Percentiles rank a stretch among this genome's conserved stretches.
Conservation (phyloP, 768 basidiomycete genomes). For the Bullera alba region DNA sequence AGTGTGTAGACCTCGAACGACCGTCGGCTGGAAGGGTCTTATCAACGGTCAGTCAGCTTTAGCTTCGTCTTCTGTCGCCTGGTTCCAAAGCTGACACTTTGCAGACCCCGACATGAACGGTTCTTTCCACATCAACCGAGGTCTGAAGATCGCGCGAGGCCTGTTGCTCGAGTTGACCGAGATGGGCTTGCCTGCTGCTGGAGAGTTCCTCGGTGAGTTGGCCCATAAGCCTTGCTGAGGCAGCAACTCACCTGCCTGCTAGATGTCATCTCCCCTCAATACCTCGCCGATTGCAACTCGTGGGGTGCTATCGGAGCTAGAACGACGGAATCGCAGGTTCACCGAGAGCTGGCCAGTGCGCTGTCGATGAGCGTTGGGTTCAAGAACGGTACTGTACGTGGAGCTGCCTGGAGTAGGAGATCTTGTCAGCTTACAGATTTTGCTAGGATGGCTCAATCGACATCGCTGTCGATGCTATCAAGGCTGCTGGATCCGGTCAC, state of each 20-base stretch:
- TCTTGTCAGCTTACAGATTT: neutral
- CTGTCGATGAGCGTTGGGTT: conserved; percentile 96
- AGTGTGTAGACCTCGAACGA: conserved; percentile 57
- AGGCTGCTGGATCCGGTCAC: conserved; percentile 81
- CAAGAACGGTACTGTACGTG: conserved; percentile 76
- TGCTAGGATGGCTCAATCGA: conserved; percentile 69
- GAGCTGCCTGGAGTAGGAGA: no score
- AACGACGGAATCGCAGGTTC: conserved; percentile 47
- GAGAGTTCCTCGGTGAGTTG: conserved; percentile 69
- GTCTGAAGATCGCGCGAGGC: conserved; percentile 77
- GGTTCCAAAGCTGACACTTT: conserved; percentile 1
- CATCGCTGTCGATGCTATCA: conserved; percentile 91
- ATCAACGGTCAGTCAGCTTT: conserved; percentile 60
- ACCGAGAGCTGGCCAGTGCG: conserved; percentile 48
- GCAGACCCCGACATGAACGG: conserved; percentile 83
- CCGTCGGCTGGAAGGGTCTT: conserved; percentile 97
- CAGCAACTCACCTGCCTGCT: neutral
- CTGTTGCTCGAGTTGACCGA: conserved; percentile 82
- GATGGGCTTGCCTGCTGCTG: conserved; percentile 86
- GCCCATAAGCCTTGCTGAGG: neutral
- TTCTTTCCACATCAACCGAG: conserved; percentile 89
- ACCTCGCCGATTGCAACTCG: conserved; percentile 46
- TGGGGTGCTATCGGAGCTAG: conserved; percentile 62
- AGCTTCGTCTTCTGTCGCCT: no score
- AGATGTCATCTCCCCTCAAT: conserved; percentile 49